Evolutionary conservation across 495 filamentous ascomycete species (phyloP).

Genomic region (Neurospora sp.): DNA sequence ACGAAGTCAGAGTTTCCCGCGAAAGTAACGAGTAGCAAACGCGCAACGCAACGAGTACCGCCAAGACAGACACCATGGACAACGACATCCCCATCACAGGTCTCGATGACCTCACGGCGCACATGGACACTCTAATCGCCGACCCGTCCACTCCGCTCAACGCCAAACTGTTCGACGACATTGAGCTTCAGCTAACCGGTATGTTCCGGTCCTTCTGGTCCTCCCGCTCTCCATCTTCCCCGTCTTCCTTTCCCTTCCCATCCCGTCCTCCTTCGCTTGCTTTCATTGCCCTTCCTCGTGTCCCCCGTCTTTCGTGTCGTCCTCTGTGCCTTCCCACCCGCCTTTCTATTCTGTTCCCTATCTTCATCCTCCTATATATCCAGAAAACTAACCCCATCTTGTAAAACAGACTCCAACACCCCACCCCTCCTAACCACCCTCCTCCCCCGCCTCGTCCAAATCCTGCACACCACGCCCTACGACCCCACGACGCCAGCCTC

Average conservation of each 20-base stretch:
- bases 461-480: slow-evolving; percentile 37
- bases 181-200: slow-evolving; percentile 45
- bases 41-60: background rate
- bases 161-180: slow-evolving; percentile 42
- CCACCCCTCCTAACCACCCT: slow-evolving; percentile 36
- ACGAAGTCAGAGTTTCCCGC: background rate
- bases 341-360: no score
- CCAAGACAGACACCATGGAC: slow-evolving; percentile 13
- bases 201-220: background rate
- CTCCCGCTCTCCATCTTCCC: background rate
- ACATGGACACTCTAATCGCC: slow-evolving; percentile 36
- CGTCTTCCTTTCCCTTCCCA: background rate
- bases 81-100: slow-evolving; percentile 28
- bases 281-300: background rate
- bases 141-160: slow-evolving; percentile 29
- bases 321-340: no score
- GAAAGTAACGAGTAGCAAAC: background rate
- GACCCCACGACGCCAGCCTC: slow-evolving; percentile 42
- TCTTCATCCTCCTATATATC: no score
- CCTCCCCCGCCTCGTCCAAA: slow-evolving; percentile 37
- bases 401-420: slow-evolving; percentile 31
- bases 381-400: background rate
- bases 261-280: background rate
- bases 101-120: slow-evolving; percentile 38
- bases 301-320: background rate